These are phyloP conservation scores for Poa annua DNA, from an alignment of 176 grass and related monocot species.

Conservation along the genomic window DNA sequence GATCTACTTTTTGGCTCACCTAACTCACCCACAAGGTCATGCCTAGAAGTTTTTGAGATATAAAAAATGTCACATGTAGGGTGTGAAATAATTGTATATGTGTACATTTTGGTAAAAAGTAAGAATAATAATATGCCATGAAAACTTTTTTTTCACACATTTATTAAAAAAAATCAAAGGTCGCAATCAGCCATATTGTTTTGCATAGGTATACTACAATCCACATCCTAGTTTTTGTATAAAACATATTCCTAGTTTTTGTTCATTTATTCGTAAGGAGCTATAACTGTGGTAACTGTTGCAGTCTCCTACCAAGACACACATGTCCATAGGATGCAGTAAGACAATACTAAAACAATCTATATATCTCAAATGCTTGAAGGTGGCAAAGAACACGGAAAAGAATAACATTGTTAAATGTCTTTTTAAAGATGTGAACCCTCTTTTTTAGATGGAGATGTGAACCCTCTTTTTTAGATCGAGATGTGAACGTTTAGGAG, in stretches of 20 bases:
- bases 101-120: background rate
- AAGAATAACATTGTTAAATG: too few relatives aligned
- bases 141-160: background rate
- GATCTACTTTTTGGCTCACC: background rate
- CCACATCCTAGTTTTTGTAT: background rate
- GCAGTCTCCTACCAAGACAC: too few relatives aligned
- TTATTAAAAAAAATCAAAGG: background rate
- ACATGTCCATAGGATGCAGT: too few relatives aligned
- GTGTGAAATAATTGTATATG: background rate
- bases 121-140: background rate
- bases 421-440: too few relatives aligned
- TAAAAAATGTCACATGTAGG: background rate
- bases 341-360: too few relatives aligned
- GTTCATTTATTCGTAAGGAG: too few relatives aligned
- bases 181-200: background rate
- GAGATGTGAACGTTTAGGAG: too few relatives aligned
- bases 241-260: background rate
- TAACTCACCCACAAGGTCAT: background rate
- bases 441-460: too few relatives aligned
- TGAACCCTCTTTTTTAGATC: too few relatives aligned
- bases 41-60: background rate
- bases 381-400: too few relatives aligned
- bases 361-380: too few relatives aligned
- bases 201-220: background rate
- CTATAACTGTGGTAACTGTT: too few relatives aligned